Evolutionary conservation across 257 asterid species (phyloP), one percentile per base, ranked within the genome.

Genomic region (Nicotiana otophora): DNA sequence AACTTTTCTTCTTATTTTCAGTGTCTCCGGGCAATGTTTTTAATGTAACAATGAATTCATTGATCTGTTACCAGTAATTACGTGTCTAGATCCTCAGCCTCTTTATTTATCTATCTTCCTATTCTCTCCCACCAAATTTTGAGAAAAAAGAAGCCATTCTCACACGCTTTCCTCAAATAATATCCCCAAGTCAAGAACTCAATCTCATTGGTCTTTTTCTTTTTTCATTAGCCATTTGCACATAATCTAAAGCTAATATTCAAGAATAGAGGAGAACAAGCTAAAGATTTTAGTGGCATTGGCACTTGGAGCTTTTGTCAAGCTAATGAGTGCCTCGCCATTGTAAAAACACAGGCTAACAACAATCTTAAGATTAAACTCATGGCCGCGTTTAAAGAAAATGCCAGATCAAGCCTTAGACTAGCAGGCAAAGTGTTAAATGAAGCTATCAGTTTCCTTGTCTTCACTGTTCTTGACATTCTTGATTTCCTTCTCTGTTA

Each of bases 401-500:
- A 79, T 20, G 80, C 84, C 1, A 87, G 31, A 67, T 85, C 83
- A 23, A 85, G 57, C 19, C 2, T 84, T 2, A 36, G 81, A 67
- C 82, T 85, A 88, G 67, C 82, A 0, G 98, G 92, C 5, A 84
- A 80, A 17, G 79, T 88, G 10, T 23, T 94, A 26, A 94, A 94
- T 23, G 91, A 89, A 16, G 55, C 89, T 5, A 2, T 90, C 16
- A 94, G 99, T 74, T 84, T 96, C 61, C 8, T 93, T 0, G 86
- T 92, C 0, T 96, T 96, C 86, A 81, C 82, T 1, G 1, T 89
- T 0, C 85, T 96, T 0, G 99, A 96, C 90, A 3, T 93, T 15
- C 72, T 92, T 26, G 99, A 96, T 83, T 83, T 93, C 69, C 1
- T 90, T 4, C 85, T 96, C 0, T 96, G 98, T 76, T 90, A 96